Conservation (phyloP, 1,139 yeast genomes). For the Candida glucosophila region DNA sequence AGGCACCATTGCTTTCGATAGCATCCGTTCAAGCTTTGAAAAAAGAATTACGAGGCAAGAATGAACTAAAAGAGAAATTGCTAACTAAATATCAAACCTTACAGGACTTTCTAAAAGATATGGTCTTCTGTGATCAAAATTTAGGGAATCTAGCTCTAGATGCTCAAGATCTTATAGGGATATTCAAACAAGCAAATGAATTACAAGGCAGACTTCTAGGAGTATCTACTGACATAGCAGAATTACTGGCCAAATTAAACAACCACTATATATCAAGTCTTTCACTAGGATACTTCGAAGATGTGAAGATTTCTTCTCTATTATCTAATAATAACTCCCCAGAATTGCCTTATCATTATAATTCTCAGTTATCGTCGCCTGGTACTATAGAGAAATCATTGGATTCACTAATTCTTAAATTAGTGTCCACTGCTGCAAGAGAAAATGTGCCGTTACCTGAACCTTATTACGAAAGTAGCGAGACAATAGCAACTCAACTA, state of each 20-base stretch:
- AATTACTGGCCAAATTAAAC: conserved; percentile 18
- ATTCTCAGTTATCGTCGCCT: conserved; percentile 2
- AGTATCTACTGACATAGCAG: conserved; percentile 23
- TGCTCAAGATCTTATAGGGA: conserved; percentile 18
- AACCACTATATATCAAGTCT: conserved; percentile 39
- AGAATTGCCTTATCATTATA: conserved; percentile 2
- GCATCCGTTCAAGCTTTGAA: conserved; percentile 22
- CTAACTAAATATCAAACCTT: conserved; percentile 24
- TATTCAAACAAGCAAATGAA: conserved; percentile 25
- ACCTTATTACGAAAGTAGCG: conserved; percentile 21
- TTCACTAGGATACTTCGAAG: conserved; percentile 39
- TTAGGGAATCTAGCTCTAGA: conserved; percentile 17
- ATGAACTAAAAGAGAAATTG: conserved; percentile 25
- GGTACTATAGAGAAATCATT: conserved; percentile 9
- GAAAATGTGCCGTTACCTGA: conserved; percentile 39
- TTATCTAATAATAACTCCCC: conserved; percentile 1
- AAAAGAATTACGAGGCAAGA: conserved; percentile 19
- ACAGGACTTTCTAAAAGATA: conserved; percentile 25
- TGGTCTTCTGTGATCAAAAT: conserved; percentile 12
- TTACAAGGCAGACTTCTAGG: conserved; percentile 24
- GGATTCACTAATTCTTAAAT: conserved; percentile 44
- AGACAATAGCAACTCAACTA: conserved; percentile 23
- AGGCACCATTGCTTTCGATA: conserved; percentile 27
- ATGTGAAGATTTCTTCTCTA: conserved; percentile 21
- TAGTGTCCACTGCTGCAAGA: conserved; percentile 49